These are phyloP conservation scores for Sophora flavescens DNA, from an alignment of 306 rosid species.

Conservation along the genomic window DNA sequence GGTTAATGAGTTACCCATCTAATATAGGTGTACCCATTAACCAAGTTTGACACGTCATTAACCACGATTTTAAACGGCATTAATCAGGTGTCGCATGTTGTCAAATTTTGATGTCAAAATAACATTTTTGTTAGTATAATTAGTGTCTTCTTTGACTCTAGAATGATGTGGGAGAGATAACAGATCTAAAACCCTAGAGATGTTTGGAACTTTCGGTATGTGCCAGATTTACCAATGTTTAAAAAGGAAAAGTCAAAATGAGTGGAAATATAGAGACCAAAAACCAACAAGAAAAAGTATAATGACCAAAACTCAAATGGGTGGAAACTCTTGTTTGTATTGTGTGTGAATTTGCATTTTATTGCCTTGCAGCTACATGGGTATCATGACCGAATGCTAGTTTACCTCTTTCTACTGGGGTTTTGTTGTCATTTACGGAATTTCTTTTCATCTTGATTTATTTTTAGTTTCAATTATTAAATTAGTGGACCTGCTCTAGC, in stretches of 20 bases:
- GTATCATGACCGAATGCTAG: conserved; percentile 4
- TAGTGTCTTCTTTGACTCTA: conserved; percentile 14
- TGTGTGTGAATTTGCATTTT: background rate
- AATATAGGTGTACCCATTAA: too few relatives aligned
- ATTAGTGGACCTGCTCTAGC: conserved; percentile 13
- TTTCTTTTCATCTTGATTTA: conserved; percentile 17
- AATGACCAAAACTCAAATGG: background rate
- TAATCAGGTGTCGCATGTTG: too few relatives aligned
- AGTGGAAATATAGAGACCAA: background rate
- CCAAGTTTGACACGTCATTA: too few relatives aligned
- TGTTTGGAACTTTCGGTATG: conserved; percentile 10
- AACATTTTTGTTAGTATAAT: background rate
- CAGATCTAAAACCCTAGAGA: background rate
- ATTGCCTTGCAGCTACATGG: conserved; percentile 17
- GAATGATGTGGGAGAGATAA: conserved; percentile 20
- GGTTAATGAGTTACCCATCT: too few relatives aligned
- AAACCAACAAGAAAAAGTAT: background rate
- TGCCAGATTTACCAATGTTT: background rate
- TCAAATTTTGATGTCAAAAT: too few relatives aligned
- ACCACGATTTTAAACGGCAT: too few relatives aligned
- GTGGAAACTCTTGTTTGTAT: background rate
- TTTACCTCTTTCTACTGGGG: conserved; percentile 9
- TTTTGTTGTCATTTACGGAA: conserved; percentile 17
- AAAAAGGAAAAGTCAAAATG: background rate
- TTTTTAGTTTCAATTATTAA: conserved; percentile 35